Percentiles rank a stretch among this genome's conserved stretches.
These are phyloP conservation scores for Penicillium angulare DNA, from an alignment of 495 filamentous ascomycete genomes.

Conservation along the genomic window DNA sequence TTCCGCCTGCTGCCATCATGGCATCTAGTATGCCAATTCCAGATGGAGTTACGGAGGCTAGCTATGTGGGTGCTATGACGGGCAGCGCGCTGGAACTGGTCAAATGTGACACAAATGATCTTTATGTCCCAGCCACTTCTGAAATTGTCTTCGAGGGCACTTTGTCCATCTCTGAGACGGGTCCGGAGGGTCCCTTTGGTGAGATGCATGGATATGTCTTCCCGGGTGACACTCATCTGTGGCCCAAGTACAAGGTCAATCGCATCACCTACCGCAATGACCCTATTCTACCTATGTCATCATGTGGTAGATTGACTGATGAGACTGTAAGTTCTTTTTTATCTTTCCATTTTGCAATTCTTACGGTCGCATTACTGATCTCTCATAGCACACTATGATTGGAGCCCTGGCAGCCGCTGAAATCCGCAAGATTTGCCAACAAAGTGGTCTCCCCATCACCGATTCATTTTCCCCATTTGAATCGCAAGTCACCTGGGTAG, in stretches of 20 bases:
- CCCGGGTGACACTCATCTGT: conserved; percentile 24
- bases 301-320: conserved; percentile 33
- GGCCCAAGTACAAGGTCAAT: conserved; percentile 36
- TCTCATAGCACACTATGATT: conserved; percentile 33
- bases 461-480: conserved; percentile 40
- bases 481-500: conserved; percentile 43
- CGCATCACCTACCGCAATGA: conserved; percentile 41
- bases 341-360: background rate
- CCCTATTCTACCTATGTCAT: conserved; percentile 37
- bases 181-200: conserved; percentile 35
- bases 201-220: conserved; percentile 42
- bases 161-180: conserved; percentile 33
- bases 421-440: conserved; percentile 37
- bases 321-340: conserved; percentile 26
- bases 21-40: conserved; percentile 40
- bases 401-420: conserved; percentile 39
- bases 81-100: conserved; percentile 36
- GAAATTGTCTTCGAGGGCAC: conserved; percentile 43
- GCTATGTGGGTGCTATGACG: conserved; percentile 37
- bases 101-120: conserved; percentile 41
- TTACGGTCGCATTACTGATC: background rate
- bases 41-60: conserved; percentile 33
- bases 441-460: conserved; percentile 30
- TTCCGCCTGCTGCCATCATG: conserved; percentile 42
- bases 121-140: conserved; percentile 37